Base-by-base conservation (phyloP, 202 grass and related monocot species). In the Bolboschoenoplectus hybrid region DNA sequence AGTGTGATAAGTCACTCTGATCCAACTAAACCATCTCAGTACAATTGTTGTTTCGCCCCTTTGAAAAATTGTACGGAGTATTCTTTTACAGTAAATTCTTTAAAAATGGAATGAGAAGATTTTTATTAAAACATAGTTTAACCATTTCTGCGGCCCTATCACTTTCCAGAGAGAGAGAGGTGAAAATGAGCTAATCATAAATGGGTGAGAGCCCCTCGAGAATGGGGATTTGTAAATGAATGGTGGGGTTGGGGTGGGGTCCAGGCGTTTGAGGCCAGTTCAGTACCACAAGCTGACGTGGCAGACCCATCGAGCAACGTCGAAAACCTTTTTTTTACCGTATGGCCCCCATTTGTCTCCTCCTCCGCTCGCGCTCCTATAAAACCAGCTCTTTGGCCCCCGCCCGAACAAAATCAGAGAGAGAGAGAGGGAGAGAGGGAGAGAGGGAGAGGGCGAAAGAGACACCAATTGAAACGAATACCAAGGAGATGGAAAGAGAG, bases 341-440 rank as follows among this genome's bases (percentile, higher is more conserved):
- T 80, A 39, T n/a, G 38, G 32, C 73, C 76, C 76, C 76, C 12
- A n/a, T 16, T 40, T 57, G 49, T 61, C 11, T 62, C 38, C 57
- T 63, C 6, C 53, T 81, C 64, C 71, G 50, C 63, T 26, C 26
- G 26, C 34, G 0, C 11, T 5, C 41, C 36, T 91, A 91, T 79
- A 89, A 87, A 90, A 80, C 72, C 53, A 56, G 74, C 63, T 67
- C 71, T 75, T 61, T 61, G 46, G 50, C 82, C 79, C 26, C 47
- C 68, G 0, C 57, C 46, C 69, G 8, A 86, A 79, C 84, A 26
- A 17, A 86, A 79, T 63, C 53, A 85, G 17, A 84, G 17, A 65
- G 61, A 58, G 7, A 84, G 38, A 73, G 66, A 85, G 71, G 51
- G 39, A 77, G 69, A 65, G 55, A 79, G 71, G 39, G 16, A 16